Evolutionary conservation across 192 early-diverging fungal species (phyloP), one percentile per base, ranked within the genome.

Genomic region (Tieghemiomyces parasiticus): DNA sequence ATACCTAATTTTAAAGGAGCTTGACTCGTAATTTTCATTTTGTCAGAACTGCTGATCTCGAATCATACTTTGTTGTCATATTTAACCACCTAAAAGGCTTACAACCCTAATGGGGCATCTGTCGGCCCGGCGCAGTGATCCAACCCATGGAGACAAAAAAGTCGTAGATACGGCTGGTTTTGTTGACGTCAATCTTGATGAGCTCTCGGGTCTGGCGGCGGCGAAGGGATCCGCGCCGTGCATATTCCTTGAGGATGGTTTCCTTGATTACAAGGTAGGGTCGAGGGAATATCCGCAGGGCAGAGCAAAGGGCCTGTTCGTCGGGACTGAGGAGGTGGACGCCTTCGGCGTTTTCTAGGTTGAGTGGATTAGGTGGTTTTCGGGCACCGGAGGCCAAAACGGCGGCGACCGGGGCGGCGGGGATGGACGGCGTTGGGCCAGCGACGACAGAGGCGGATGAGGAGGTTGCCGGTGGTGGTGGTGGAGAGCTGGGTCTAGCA

Each of bases 211-310:
- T 87, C 59, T 86, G 81, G 48, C 86, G 77, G 49, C 88, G 75
- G 51, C 79, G 76, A 60, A 99, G 71, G 3, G 50, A 58, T 9
- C 91, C 92, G 10, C 70, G 74, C 24, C 78, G 80, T 6, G 84
- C 87, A 65, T 89, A 91, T 61, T 93, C 90, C 29, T 82, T 78
- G 35, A 99, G 70, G 48, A 95, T 74, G 4, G 86, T 81, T 46
- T 95, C 93, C 69, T 99, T 99, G 72, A 93, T 90, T 29, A 84
- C 84, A 50, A 96, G 67, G 58, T 99, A 99, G 8, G 93, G 83
- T 25, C 81, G 74, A 4, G 93, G 92, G 53, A 91, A 79, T 34
- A 99, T 82, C 33, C 91, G 82, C 48, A 99, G 67, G 6, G 73
- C 79, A 32, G 81, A 76, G 66, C 96, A 99, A 29, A 99, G 63